Evolutionary conservation across 1,284 basidiomycete genomes (phyloP), one percentile per base, ranked within the genome.

Genomic region (Veloboletus limbatus): DNA sequence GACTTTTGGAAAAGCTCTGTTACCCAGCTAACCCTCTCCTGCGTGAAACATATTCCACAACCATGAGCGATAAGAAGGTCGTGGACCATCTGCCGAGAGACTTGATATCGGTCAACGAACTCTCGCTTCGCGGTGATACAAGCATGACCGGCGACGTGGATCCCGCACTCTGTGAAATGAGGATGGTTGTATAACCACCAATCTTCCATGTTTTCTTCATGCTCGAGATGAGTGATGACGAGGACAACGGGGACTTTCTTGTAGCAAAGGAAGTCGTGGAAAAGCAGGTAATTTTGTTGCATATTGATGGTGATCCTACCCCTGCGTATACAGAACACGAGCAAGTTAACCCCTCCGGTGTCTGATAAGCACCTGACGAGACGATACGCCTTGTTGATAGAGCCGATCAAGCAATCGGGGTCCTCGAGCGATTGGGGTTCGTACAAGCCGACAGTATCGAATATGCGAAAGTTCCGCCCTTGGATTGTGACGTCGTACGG

Each of bases 291-390:
- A 11, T 32, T 32, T 18, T 10, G 17, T 8, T 32, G 31, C 17
- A 11, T 17, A 3, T 18, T 11, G 17, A 18, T 4, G 9, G 31
- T 32, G 17, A 18, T 32, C 31, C 17, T 32, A 10, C 31, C n/a
- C 25, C 51, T 60, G 18, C 63, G 60, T 32, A 73, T 55, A 48
- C 65, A 67, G 36, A 68, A 70, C 18, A 71, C 54, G 37, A 72
- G 54, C 40, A 72, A 55, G 48, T 52, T 59, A 18, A 72, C 49
- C 4, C 67, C 68, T 6, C 54, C 63, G 0, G 31, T 18, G 31
- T 10, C 9, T 17, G 31, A 32, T 4, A 32, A 11, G 17, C 18
- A 32, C 9, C 9, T 43, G 21, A 62, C 39, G 18, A 62, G 60
- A 33, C 51, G 37, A 25, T 66, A 63, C 3, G 60, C 60, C 49